A percentile compares a stretch with the other conserved stretches of the same genome.
Evolutionary conservation across 768 basidiomycete genomes (phyloP).

Genomic region (Mycena latifolia): DNA sequence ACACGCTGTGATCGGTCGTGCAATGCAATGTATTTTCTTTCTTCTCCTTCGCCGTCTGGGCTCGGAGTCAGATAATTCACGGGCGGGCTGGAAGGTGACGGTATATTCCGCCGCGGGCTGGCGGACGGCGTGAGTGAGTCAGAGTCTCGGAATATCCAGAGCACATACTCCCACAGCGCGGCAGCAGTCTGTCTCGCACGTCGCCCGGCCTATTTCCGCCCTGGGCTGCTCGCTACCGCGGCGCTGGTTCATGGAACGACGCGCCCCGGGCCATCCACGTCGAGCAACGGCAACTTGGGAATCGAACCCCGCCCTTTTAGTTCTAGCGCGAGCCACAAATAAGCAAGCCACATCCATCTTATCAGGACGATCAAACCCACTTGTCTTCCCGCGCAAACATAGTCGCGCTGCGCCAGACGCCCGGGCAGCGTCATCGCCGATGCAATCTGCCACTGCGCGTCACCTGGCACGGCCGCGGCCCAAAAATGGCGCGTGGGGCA

Average conservation of each 20-base stretch:
- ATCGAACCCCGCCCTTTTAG: conserved; percentile 6
- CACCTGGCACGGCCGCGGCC: conserved; percentile 8
- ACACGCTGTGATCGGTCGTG: conserved; percentile 2
- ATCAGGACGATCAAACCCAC: conserved; percentile 14
- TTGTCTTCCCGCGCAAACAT: conserved; percentile 15
- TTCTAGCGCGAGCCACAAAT: conserved; percentile 10
- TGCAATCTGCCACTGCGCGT: conserved; percentile 11
- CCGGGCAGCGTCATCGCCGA: background rate
- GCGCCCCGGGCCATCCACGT: background rate
- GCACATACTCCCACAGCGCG: background rate
- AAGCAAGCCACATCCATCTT: background rate
- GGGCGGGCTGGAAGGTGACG: no score
- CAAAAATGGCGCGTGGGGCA: no score
- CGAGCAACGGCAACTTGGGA: background rate
- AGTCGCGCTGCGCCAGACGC: conserved; percentile 2
- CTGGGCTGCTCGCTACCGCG: background rate
- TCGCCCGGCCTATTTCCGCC: no score
- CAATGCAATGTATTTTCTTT: background rate
- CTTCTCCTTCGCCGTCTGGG: no score
- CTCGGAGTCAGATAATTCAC: conserved; percentile 4
- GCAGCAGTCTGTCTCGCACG: no score
- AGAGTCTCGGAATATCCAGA: background rate
- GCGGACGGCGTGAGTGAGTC: background rate
- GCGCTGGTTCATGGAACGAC: conserved; percentile 16
- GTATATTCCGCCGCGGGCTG: background rate